A percentile compares a stretch with the other conserved stretches of the same genome.
These are phyloP conservation scores for Digitaria exilis DNA, from an alignment of 202 grass and related monocot species.

Conservation along the genomic window DNA sequence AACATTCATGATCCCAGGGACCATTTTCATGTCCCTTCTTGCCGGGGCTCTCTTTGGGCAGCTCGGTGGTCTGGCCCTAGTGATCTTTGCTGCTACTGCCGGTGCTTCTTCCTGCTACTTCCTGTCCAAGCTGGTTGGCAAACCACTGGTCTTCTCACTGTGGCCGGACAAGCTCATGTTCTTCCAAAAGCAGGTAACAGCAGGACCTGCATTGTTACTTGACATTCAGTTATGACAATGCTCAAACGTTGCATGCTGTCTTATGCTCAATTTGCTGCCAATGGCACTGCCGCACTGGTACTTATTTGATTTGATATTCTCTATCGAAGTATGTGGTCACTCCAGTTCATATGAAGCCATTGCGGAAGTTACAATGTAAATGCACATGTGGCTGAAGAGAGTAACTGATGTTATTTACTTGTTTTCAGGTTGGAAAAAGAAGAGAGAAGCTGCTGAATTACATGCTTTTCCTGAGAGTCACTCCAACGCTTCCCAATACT, in stretches of 20 bases:
- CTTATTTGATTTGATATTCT: not conserved
- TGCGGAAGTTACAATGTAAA: not conserved
- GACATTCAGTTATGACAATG: not conserved
- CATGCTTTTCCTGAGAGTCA: slow-evolving; percentile 95
- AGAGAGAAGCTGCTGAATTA: slow-evolving; percentile 90
- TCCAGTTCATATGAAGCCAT: not conserved
- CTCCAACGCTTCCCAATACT: slow-evolving; percentile 94
- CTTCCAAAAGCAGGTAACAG: slow-evolving; percentile 89
- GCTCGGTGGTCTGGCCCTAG: slow-evolving; percentile 74
- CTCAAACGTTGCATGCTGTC: not conserved
- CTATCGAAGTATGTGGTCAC: not conserved
- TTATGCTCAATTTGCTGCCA: not conserved
- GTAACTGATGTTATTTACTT: slow-evolving; percentile 3
- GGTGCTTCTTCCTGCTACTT: slow-evolving; percentile 98
- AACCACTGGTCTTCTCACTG: slow-evolving; percentile 79
- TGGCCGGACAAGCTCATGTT: slow-evolving; percentile 96
- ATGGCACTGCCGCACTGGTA: not conserved
- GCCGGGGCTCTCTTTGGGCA: slow-evolving; percentile 90
- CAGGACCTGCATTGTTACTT: slow-evolving; percentile 4
- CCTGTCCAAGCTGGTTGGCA: slow-evolving; percentile 85
- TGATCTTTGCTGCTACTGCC: slow-evolving; percentile 92
- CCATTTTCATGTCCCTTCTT: slow-evolving; percentile 96
- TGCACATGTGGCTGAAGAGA: not conserved
- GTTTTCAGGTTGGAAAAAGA: slow-evolving; percentile 79
- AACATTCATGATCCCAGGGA: slow-evolving; percentile 99